Base-by-base conservation (phyloP, 768 basidiomycete genomes). In the Cystoderma amianthinum region DNA sequence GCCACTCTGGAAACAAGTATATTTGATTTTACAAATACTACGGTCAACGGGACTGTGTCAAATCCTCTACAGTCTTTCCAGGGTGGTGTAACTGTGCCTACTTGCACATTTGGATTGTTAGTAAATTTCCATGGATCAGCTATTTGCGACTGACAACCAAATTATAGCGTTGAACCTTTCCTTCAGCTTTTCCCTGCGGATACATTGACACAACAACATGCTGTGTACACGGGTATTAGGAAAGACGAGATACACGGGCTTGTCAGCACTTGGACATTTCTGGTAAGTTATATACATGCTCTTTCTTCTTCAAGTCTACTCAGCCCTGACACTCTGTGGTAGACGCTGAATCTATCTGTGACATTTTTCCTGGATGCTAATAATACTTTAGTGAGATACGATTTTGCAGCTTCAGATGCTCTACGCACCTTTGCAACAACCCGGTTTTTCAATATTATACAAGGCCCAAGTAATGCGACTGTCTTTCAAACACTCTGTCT, bases 391-490 rank as follows among this genome's bases (percentile, higher is more conserved):
- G 56, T 57, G 24, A 43, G 57, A 37, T 57, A 50, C 38, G 59
- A 61, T 38, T 61, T 61, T 35, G 50, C 55, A 5, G 44, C 49
- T 18, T 55, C 59, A 9, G 49, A 54, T 20, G 36, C 45, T 5
- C 47, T 55, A 34, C 51, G 57, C 19, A 61, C 54, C 20, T 57
- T 57, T 41, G 39, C 59, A 10, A 61, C 57, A 1, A 61, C 59
- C 10, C 46, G 59, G 3, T 57, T 60, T 35, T 60, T 60, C 46
- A 56, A 60, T 36, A 55, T 57, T 15, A 45, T 57, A 21, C 52
- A 49, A 16, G 53, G 56, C 3, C 53, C 52, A 2, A 49, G 56
- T 2, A 44, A 60, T 22, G 39, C 52, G 5, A 54, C 52, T 16
- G 47, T 57, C 12, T 58, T 60, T 38, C 42, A 57, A 13, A 54